These are phyloP conservation scores for Podospora didyma DNA, from an alignment of 495 filamentous ascomycete genomes.

Conservation along the genomic window DNA sequence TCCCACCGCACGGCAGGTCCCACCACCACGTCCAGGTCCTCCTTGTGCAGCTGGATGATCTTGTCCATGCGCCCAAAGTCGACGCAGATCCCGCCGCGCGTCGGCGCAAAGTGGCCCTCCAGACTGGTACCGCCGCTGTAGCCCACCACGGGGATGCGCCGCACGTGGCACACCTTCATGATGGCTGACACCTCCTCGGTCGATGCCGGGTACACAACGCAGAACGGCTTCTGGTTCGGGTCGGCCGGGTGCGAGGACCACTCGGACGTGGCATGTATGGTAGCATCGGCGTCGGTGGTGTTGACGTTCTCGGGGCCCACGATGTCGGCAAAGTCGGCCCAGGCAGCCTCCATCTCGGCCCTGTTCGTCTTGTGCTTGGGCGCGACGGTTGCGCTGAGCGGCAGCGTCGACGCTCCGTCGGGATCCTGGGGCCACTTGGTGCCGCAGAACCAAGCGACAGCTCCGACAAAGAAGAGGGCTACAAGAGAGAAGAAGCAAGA, in stretches of 20 bases:
- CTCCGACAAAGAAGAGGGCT: slow-evolving; percentile 58
- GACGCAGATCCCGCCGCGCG: slow-evolving; percentile 69
- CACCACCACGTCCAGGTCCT: slow-evolving; percentile 76
- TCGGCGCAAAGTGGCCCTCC: slow-evolving; percentile 78
- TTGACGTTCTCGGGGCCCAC: slow-evolving; percentile 83
- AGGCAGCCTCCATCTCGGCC: slow-evolving; percentile 83
- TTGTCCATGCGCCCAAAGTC: slow-evolving; percentile 76
- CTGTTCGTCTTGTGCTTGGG: slow-evolving; percentile 68
- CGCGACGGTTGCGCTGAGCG: slow-evolving; percentile 55
- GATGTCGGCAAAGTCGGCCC: slow-evolving; percentile 84
- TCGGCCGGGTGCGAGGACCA: slow-evolving; percentile 76
- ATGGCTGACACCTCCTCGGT: slow-evolving; percentile 69
- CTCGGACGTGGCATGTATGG: slow-evolving; percentile 73
- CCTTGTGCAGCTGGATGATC: slow-evolving; percentile 64
- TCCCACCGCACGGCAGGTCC: slow-evolving; percentile 83
- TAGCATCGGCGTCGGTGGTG: slow-evolving; percentile 62
- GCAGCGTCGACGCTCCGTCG: slow-evolving; percentile 67
- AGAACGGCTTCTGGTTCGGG: slow-evolving; percentile 45
- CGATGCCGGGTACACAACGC: slow-evolving; percentile 60
- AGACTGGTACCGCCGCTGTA: slow-evolving; percentile 75
- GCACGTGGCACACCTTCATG: slow-evolving; percentile 69
- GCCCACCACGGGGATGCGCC: slow-evolving; percentile 68
- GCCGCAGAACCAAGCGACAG: slow-evolving; percentile 69
- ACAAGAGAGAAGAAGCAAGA: slow-evolving; percentile 1
- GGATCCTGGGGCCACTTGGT: slow-evolving; percentile 53